These are phyloP conservation scores for Mesembryanthemum crystallinum DNA, from an alignment of 148 eudicot species.

Conservation along the genomic window DNA sequence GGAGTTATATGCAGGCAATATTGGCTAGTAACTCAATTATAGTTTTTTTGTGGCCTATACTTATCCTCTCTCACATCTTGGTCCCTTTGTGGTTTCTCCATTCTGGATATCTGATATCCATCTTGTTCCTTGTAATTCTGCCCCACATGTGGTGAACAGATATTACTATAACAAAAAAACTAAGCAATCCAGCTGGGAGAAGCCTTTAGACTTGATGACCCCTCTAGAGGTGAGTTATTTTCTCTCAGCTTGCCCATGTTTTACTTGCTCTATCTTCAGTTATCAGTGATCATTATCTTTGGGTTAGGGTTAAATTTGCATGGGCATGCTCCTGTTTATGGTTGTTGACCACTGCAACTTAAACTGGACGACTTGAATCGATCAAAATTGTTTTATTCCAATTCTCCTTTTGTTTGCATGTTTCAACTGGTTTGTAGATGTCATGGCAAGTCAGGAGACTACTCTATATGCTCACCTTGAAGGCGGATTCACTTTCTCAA, in stretches of 20 bases:
- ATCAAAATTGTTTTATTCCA: conserved; percentile 50
- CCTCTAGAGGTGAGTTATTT: conserved; percentile 79
- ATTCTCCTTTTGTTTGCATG: conserved; percentile 85
- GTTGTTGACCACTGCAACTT: conserved; percentile 32
- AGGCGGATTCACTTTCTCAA: conserved; percentile 78
- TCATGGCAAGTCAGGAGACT: conserved; percentile 86
- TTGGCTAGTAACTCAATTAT: not conserved
- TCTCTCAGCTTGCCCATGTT: conserved; percentile 13
- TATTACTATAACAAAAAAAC: conserved; percentile 92
- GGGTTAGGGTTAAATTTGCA: conserved; percentile 16
- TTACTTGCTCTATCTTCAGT: conserved; percentile 9
- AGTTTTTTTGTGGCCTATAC: not conserved
- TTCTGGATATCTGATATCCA: conserved; percentile 1
- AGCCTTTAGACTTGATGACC: conserved; percentile 92
- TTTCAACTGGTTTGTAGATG: conserved; percentile 85
- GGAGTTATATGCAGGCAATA: not conserved
- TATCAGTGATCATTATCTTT: conserved; percentile 21
- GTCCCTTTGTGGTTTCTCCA: not conserved
- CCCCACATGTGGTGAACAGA: conserved; percentile 32
- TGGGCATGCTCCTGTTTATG: conserved; percentile 19
- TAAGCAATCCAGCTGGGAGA: conserved; percentile 96
- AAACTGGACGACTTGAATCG: conserved; percentile 29
- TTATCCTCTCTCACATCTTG: not conserved
- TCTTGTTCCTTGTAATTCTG: not conserved
- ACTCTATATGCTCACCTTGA: conserved; percentile 75